Conservation (phyloP, 73 alveolate species). For the Symbiodinium natans region DNA sequence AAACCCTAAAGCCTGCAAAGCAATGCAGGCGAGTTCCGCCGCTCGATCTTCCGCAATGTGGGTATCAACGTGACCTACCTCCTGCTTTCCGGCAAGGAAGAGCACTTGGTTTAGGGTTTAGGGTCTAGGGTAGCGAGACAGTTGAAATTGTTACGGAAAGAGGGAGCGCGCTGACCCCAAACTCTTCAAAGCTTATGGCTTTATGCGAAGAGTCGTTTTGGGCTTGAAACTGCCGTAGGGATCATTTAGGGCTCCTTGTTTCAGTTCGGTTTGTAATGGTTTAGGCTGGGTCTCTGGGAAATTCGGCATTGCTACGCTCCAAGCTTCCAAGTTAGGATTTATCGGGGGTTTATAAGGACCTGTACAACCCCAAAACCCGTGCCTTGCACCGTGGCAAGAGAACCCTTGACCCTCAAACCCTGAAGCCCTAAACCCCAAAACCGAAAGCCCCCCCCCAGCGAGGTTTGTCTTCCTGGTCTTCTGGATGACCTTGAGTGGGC, state of each 20-base stretch:
- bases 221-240: too few relatives aligned
- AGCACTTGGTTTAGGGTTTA: too few relatives aligned
- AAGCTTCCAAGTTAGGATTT: neutral
- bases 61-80: constrained; percentile 42
- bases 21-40: constrained; percentile 60
- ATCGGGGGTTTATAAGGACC: neutral
- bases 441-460: neutral
- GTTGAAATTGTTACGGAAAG: too few relatives aligned
- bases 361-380: too few relatives aligned
- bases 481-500: constrained; percentile 39
- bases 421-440: too few relatives aligned
- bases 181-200: too few relatives aligned
- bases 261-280: too few relatives aligned
- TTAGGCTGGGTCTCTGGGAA: neutral
- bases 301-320: neutral
- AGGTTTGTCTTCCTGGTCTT: constrained; percentile 59
- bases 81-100: neutral
- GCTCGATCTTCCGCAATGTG: constrained; percentile 26
- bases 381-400: too few relatives aligned
- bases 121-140: too few relatives aligned
- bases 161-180: too few relatives aligned
- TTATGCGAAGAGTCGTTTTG: too few relatives aligned
- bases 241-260: too few relatives aligned
- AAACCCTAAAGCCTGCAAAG: neutral
- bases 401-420: neutral